phyloP scores from a whole-genome alignment of 768 basidiomycete species.

The Brasilioporus rufonigricans region DNA sequence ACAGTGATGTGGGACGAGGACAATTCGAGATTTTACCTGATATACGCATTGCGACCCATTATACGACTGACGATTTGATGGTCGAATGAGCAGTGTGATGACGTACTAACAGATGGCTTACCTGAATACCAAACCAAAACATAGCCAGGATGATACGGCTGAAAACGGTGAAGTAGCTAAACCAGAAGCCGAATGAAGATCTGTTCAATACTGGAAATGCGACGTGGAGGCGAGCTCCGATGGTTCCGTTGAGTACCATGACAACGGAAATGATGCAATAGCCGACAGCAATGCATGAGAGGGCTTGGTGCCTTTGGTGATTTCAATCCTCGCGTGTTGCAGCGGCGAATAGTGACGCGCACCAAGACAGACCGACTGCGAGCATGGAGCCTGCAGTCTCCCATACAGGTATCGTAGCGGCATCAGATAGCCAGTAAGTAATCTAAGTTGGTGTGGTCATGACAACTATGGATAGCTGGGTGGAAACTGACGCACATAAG shows the following conservation, averaged over 20 bases:
- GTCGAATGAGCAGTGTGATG: background rate
- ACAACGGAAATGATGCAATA: slow-evolving; percentile 71
- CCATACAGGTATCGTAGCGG: slow-evolving; percentile 23
- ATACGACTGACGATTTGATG: slow-evolving; percentile 38
- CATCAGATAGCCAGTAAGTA: slow-evolving; percentile 29
- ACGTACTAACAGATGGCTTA: slow-evolving; percentile 16
- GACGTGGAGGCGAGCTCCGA: slow-evolving; percentile 76
- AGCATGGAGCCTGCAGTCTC: slow-evolving; percentile 69
- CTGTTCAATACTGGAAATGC: slow-evolving; percentile 75
- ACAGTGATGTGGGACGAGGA: background rate
- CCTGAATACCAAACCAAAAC: slow-evolving; percentile 84
- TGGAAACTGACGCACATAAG: slow-evolving; percentile 59
- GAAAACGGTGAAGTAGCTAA: slow-evolving; percentile 83
- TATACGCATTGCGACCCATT: slow-evolving; percentile 72
- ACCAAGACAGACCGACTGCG: slow-evolving; percentile 74
- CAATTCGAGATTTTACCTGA: slow-evolving; percentile 38
- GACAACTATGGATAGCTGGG: slow-evolving; percentile 33
- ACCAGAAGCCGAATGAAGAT: slow-evolving; percentile 87
- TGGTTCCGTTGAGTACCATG: slow-evolving; percentile 77
- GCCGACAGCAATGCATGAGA: slow-evolving; percentile 67
- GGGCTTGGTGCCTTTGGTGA: slow-evolving; percentile 58
- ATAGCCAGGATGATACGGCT: slow-evolving; percentile 73
- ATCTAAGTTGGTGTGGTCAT: slow-evolving; percentile 9
- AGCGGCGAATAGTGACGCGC: slow-evolving; percentile 7
- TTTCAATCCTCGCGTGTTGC: background rate